Base-by-base conservation (phyloP, 1,284 basidiomycete genomes). In the Mycena citricolor region DNA sequence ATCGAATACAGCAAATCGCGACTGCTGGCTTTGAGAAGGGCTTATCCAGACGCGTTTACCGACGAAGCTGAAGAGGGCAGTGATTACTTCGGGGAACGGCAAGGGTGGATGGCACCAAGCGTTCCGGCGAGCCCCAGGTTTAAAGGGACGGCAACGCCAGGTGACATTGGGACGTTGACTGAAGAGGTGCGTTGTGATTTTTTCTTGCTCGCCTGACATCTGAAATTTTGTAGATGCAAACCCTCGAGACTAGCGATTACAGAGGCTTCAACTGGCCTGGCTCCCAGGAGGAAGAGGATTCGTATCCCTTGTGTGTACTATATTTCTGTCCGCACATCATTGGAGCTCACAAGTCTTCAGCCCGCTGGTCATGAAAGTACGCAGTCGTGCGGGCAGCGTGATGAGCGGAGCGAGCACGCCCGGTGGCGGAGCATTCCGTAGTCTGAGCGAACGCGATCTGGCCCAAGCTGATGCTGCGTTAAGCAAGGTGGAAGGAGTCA, bases 1-100 rank as follows among this genome's bases (percentile, higher is more conserved):
- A 82, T 98, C 54, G 95, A 99, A 67, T 99, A 99, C 67, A 86
- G 87, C 62, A 99, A 97, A 73, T 90, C 92, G 26, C 75, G 95
- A 38, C 94, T 97, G 69, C 74, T 98, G 44, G 93, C 93, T 20
- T 74, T 99, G 42, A 75, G 95, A 53, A 76, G 95, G 36, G 95
- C 95, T 10, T 98, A 99, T 66, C 95, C 95, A 1, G 94, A 98
- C 58, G 84, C 88, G 47, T 99, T 97, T 69, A 81, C 77, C 51
- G 77, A 69, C 1, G 78, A 71, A 23, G 65, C 72, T 48, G 83
- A 83, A 51, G 67, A 61, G 4, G 52, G 59, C 25, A 54, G 49
- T 10, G 67, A 69, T 57, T 67, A 66, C 53, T 68, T 70, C 50
- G 86, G 21, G 76, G 85, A 56, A 75, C 77, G 65, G 71, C 31